Evolutionary conservation across 192 early-diverging fungal genomes (phyloP).

Genomic region (Dissophora globulifera): DNA sequence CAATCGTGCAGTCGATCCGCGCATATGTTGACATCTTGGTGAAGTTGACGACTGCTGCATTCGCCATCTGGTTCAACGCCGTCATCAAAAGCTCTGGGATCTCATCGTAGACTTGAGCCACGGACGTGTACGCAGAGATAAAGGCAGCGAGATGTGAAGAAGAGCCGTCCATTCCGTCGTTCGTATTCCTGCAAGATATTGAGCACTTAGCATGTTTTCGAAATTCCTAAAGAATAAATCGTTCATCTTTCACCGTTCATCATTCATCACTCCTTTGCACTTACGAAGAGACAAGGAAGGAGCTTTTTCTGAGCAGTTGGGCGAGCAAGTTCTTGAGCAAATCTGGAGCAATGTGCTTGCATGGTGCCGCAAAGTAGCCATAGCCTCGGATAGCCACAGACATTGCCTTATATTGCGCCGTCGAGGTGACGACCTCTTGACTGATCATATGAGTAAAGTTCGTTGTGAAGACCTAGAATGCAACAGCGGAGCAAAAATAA

Average conservation of each 20-base stretch:
- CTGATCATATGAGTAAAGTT: constrained; percentile 58
- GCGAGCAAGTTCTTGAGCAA: constrained; percentile 58
- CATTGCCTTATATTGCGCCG: constrained; percentile 56
- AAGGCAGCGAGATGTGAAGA: constrained; percentile 64
- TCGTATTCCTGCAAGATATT: constrained; percentile 48
- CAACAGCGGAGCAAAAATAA: too few species aligned
- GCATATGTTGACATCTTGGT: constrained; percentile 57
- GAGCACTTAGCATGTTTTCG: not conserved
- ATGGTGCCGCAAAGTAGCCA: constrained; percentile 73
- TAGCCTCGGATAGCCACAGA: constrained; percentile 76
- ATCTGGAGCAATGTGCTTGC: constrained; percentile 58
- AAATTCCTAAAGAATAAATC: too few species aligned
- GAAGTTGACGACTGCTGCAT: constrained; percentile 60
- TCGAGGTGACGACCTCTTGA: constrained; percentile 21
- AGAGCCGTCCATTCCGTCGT: constrained; percentile 54
- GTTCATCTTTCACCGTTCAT: not conserved
- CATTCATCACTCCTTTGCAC: not conserved
- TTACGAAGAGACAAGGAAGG: constrained; percentile 67
- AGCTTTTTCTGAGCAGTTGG: constrained; percentile 59
- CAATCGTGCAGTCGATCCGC: constrained; percentile 56
- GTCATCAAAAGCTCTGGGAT: constrained; percentile 59
- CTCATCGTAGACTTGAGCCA: constrained; percentile 58
- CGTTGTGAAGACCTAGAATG: constrained; percentile 66
- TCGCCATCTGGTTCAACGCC: constrained; percentile 56
- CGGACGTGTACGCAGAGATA: constrained; percentile 69